These are phyloP conservation scores for Geranium rotundifolium DNA, from an alignment of 345 rosid genomes.

Conservation along the genomic window DNA sequence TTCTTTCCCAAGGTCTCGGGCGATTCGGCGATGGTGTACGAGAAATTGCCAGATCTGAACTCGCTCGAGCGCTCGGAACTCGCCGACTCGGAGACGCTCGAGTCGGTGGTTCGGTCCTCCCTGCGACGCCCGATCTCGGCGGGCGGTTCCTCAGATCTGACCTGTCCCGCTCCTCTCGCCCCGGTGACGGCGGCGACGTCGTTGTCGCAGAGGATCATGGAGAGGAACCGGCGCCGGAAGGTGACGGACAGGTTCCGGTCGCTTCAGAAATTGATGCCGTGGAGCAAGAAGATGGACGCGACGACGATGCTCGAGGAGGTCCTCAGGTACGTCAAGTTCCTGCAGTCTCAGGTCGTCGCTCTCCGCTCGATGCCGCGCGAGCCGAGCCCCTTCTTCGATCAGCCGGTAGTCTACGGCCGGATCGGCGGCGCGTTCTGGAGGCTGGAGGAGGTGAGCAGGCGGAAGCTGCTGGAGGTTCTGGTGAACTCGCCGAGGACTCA, in stretches of 20 bases:
- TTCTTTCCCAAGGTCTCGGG: no score
- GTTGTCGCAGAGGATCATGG: not conserved
- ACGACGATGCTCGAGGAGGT: constrained; percentile 47
- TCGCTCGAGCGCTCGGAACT: no score
- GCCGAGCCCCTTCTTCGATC: constrained; percentile 7
- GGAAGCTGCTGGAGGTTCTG: constrained; percentile 36
- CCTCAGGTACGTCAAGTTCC: constrained; percentile 39
- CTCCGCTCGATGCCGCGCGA: constrained; percentile 41
- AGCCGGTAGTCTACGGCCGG: not conserved
- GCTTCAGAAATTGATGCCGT: constrained; percentile 52
- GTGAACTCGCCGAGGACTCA: constrained; percentile 39
- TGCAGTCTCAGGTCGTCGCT: constrained; percentile 43
- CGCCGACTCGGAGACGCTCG: not conserved
- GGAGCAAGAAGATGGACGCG: constrained; percentile 42
- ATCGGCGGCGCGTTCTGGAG: constrained; percentile 1
- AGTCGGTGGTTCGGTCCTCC: not conserved
- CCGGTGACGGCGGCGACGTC: not conserved
- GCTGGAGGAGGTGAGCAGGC: constrained; percentile 26
- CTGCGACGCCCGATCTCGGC: not conserved
- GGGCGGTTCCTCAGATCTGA: not conserved
- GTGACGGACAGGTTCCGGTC: constrained; percentile 36
- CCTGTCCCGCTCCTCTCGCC: no score
- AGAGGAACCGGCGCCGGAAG: constrained; percentile 16
- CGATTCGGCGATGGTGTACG: no score
- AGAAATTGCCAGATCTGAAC: no score